Percentiles rank a stretch among this genome's conserved stretches.
Conservation (phyloP, 257 asterid species). For the Craterostigma plantagineum region DNA sequence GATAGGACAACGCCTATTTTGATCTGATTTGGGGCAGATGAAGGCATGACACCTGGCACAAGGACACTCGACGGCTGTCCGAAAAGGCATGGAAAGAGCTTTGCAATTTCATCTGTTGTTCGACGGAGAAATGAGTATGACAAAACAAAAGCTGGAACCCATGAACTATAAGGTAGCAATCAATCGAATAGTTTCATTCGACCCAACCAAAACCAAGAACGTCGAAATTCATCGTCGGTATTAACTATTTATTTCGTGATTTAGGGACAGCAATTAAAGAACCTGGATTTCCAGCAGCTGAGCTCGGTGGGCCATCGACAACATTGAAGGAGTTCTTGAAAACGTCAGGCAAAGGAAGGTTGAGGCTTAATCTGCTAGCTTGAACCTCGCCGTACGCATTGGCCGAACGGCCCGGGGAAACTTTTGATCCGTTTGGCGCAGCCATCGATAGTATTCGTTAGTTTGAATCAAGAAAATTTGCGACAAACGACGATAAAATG, state of each 20-base stretch:
- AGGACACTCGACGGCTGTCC: slow-evolving; percentile 83
- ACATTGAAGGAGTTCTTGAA: slow-evolving; percentile 46
- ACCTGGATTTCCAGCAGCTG: slow-evolving; percentile 98
- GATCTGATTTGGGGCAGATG: slow-evolving; percentile 22
- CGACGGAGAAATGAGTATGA: no score
- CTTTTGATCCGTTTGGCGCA: no score
- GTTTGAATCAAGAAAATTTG: no score
- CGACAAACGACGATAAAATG: no score
- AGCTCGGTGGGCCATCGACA: slow-evolving; percentile 73
- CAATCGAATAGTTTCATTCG: not conserved
- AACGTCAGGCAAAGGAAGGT: slow-evolving; percentile 81
- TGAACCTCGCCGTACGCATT: slow-evolving; percentile 82
- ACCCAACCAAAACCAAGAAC: slow-evolving; percentile 2
- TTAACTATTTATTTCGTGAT: no score
- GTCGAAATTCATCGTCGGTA: not conserved
- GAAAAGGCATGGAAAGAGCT: slow-evolving; percentile 60
- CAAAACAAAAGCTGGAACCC: slow-evolving; percentile 2
- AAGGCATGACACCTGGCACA: slow-evolving; percentile 36
- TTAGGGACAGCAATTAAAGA: no score
- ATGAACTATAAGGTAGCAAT: slow-evolving; percentile 6
- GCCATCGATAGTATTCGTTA: no score
- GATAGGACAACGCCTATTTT: slow-evolving; percentile 90
- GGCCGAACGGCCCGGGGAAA: slow-evolving; percentile 29
- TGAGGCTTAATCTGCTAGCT: slow-evolving; percentile 63
- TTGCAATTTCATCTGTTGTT: slow-evolving; percentile 73